Percentiles rank a stretch among this genome's conserved stretches.
Evolutionary conservation across 228 moss, liverwort and hornwort species (phyloP).

Genomic region (Sphagnum magellanicum): DNA sequence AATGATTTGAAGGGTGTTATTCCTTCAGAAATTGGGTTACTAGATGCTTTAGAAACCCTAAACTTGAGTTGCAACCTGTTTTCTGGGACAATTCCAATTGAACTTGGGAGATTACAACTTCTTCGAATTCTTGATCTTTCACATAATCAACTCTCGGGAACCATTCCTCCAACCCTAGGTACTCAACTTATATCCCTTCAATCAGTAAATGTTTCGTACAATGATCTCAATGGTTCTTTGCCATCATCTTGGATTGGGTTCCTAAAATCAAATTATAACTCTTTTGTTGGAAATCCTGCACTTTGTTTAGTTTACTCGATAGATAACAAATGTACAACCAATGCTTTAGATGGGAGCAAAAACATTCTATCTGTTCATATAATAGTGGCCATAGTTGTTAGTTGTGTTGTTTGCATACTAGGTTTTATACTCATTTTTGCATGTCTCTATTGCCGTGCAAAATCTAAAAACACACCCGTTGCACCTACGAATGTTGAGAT

Average conservation of each 20-base stretch:
- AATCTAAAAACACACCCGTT: neutral
- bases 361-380: neutral
- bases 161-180: slow-evolving; percentile 8
- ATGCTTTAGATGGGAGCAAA: neutral
- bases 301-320: slow-evolving; percentile 2
- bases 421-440: slow-evolving; percentile 2
- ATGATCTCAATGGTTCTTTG: slow-evolving; percentile 11
- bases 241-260: neutral
- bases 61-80: slow-evolving; percentile 6
- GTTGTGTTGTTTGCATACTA: neutral
- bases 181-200: slow-evolving; percentile 4
- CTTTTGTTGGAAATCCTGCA: slow-evolving; percentile 2
- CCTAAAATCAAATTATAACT: neutral
- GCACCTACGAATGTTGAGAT: neutral
- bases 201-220: slow-evolving; percentile 8
- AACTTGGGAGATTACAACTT: slow-evolving; percentile 3
- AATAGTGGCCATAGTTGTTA: neutral
- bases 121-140: slow-evolving; percentile 11
- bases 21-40: slow-evolving; percentile 8
- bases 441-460: neutral
- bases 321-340: neutral
- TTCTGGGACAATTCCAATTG: slow-evolving; percentile 7
- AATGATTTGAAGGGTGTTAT: slow-evolving; percentile 15
- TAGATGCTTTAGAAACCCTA: slow-evolving; percentile 1
- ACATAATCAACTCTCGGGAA: slow-evolving; percentile 11